phyloP scores from a whole-genome alignment of 768 basidiomycete genomes.

The Pleurotus platypus region DNA sequence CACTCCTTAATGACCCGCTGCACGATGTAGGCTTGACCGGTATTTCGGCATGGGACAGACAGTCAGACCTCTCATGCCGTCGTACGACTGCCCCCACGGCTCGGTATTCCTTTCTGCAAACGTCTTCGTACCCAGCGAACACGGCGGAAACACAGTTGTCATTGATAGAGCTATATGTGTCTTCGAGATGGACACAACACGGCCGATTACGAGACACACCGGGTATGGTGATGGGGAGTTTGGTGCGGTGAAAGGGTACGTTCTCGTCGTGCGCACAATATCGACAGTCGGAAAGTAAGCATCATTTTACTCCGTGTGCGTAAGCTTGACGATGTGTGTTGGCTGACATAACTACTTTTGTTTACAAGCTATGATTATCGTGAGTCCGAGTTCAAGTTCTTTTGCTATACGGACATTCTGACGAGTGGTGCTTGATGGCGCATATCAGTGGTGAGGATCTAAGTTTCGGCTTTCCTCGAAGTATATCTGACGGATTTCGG shows the following conservation, averaged over 20 bases:
- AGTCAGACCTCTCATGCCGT: slow-evolving; percentile 59
- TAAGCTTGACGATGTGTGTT: background rate
- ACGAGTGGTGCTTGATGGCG: background rate
- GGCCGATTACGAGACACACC: slow-evolving; percentile 55
- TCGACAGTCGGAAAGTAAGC: slow-evolving; percentile 64
- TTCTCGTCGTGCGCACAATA: slow-evolving; percentile 52
- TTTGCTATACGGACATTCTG: background rate
- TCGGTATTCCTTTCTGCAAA: slow-evolving; percentile 53
- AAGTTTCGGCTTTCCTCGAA: background rate
- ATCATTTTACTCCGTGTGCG: background rate
- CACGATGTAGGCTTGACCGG: slow-evolving; percentile 39
- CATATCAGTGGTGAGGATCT: slow-evolving; percentile 26
- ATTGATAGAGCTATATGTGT: slow-evolving; percentile 58
- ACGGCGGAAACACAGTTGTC: slow-evolving; percentile 33
- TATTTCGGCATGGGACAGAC: slow-evolving; percentile 59
- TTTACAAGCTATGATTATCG: slow-evolving; percentile 48
- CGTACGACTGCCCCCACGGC: slow-evolving; percentile 66
- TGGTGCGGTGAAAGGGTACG: slow-evolving; percentile 59
- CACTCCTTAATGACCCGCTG: background rate
- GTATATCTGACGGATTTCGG: background rate
- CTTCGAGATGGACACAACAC: slow-evolving; percentile 58
- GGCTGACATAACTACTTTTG: background rate
- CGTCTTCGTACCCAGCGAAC: background rate
- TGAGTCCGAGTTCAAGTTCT: slow-evolving; percentile 24
- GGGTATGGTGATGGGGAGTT: slow-evolving; percentile 53